Percentiles rank a stretch among this genome's conserved stretches.
Evolutionary conservation across 371 early-diverging fungal genomes (phyloP).

Genomic region (Blakeslea trispora): DNA sequence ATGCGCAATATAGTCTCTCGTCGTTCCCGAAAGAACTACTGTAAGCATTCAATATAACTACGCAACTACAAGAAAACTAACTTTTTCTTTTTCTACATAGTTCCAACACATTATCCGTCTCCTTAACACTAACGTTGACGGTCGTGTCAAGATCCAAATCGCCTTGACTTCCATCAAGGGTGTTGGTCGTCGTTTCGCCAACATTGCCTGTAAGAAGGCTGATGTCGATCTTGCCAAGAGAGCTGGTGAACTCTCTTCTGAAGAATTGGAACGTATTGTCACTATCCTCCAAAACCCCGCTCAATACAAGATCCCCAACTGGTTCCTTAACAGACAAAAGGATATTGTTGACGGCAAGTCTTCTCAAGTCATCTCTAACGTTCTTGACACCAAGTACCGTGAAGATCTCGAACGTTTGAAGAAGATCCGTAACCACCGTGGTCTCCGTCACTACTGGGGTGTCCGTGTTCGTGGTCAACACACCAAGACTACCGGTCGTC

Average conservation of each 20-base stretch:
- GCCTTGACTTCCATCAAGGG: constrained; percentile 98
- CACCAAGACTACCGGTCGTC: constrained; percentile 98
- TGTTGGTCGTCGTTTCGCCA: constrained; percentile 98
- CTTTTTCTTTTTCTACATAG: background rate
- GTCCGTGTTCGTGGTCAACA: constrained; percentile 96
- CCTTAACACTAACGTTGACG: constrained; percentile 99
- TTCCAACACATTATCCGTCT: constrained; percentile 99
- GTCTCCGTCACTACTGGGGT: constrained; percentile 98
- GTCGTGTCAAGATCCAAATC: constrained; percentile 93
- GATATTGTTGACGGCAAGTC: constrained; percentile 94
- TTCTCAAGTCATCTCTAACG: constrained; percentile 95
- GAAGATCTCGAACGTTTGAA: constrained; percentile 96
- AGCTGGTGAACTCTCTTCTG: constrained; percentile 97
- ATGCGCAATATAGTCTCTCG: constrained; percentile 70
- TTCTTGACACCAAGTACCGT: constrained; percentile 94
- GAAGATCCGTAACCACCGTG: constrained; percentile 95
- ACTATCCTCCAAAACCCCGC: constrained; percentile 93
- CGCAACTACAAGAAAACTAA: background rate
- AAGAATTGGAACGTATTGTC: constrained; percentile 91
- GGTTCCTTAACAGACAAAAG: constrained; percentile 99
- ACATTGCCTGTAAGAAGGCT: constrained; percentile 98
- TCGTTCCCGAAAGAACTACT: constrained; percentile 84
- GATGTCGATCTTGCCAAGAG: constrained; percentile 95
- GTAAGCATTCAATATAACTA: background rate
- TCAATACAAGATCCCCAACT: constrained; percentile 97